Conservation (phyloP, 2,329 filamentous ascomycete genomes). For the Epichloe baconii region DNA sequence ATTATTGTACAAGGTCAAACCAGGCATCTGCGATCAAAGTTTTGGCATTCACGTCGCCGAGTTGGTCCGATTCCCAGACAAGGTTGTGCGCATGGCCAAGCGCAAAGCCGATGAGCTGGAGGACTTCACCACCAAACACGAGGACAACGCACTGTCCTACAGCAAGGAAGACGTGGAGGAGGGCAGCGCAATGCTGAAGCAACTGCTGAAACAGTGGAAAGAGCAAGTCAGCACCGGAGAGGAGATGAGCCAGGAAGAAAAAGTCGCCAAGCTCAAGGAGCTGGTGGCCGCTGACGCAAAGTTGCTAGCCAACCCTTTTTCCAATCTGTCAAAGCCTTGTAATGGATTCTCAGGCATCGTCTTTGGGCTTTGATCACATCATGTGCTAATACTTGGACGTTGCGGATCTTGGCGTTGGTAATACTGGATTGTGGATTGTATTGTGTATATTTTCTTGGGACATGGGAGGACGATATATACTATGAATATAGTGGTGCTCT, state of each 20-base stretch:
- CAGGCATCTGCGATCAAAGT: slow-evolving; percentile 89
- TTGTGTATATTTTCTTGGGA: not conserved
- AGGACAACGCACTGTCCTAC: slow-evolving; percentile 46
- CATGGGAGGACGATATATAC: not conserved
- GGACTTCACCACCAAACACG: slow-evolving; percentile 77
- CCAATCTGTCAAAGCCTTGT: slow-evolving; percentile 45
- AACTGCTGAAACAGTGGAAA: slow-evolving; percentile 77
- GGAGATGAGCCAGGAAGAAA: slow-evolving; percentile 57
- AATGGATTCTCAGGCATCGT: slow-evolving; percentile 6
- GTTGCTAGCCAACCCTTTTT: slow-evolving; percentile 55
- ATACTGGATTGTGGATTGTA: not conserved
- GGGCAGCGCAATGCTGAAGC: slow-evolving; percentile 74
- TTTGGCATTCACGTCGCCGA: slow-evolving; percentile 98
- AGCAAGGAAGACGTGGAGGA: slow-evolving; percentile 80
- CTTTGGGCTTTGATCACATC: not conserved
- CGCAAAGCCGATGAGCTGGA: slow-evolving; percentile 96
- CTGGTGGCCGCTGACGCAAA: slow-evolving; percentile 62
- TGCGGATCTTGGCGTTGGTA: not conserved
- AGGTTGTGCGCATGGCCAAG: slow-evolving; percentile 98
- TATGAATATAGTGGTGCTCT: not conserved
- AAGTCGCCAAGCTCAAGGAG: slow-evolving; percentile 65
- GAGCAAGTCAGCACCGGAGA: slow-evolving; percentile 48
- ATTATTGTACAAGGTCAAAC: slow-evolving; percentile 90
- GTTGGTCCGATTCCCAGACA: slow-evolving; percentile 87
- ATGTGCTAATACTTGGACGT: not conserved